Evolutionary conservation across 2,329 filamentous ascomycete genomes (phyloP), one percentile per base, ranked within the genome.

Genomic region (Penicillium freii): DNA sequence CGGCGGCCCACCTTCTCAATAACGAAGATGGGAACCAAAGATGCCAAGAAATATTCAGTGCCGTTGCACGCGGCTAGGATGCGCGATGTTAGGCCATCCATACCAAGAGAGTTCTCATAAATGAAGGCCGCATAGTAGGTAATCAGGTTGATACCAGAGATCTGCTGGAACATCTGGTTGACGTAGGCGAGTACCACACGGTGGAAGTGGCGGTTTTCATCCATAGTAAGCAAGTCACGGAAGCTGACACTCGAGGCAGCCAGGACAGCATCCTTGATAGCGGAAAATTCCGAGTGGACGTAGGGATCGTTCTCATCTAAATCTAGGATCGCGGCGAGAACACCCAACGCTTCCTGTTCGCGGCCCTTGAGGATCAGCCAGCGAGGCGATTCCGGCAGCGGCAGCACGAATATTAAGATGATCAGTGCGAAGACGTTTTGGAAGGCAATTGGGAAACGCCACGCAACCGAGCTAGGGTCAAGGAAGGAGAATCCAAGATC

Each of bases 191-290:
- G 75, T 13, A 81, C 67, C 9, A 80, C 80, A 54, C 82, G 81
- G 71, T 84, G 82, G 59, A 84, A 76, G 69, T 84, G 80, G 42
- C 81, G 78, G 66, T 84, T 77, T 60, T 82, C 80, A 58, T 75
- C 78, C 78, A 83, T 83, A 59, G 80, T 84, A 71, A 85, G 84
- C 17, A 84, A 75, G 59, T 85, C 83, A 7, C 70, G 68, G 71
- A 84, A 84, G 27, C 74, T 76, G 27, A 80, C 81, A 66, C 79
- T 76, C 27, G 74, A 71, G 69, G 78, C 75, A 54, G 78, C 77
- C 39, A 80, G 60, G 1, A 80, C 79, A 2, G 78, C 78, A 59
- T 80, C 79, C 61, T 81, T 81, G 69, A 82, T 80, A 4, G 78
- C 78, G 8, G 71, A 62, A 59, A 80, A 81, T 57, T 82, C 78